Conservation (phyloP, 2,329 filamentous ascomycete genomes). For the Colletotrichum ledebouriae region DNA sequence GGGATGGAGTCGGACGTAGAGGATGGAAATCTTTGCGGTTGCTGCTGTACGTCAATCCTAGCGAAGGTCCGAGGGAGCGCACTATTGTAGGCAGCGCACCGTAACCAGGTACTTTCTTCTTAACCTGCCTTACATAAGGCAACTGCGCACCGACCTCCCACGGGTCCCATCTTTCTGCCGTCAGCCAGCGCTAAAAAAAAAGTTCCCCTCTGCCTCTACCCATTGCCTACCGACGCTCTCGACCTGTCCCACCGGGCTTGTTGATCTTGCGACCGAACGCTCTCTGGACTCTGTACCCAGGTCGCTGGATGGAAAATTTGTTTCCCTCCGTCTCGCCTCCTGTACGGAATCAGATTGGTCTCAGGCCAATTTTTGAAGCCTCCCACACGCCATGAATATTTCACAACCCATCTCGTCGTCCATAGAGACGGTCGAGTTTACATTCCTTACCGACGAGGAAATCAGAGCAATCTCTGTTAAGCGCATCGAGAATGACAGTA, state of each 20-base stretch:
- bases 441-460: constrained; percentile 84
- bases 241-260: constrained; percentile 9
- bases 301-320: constrained; percentile 38
- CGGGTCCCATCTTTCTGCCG: constrained; percentile 55
- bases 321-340: constrained; percentile 23
- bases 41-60: too few species aligned
- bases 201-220: constrained; percentile 31
- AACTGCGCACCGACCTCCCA: background rate
- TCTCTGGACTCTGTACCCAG: background rate
- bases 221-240: background rate
- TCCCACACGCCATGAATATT: constrained; percentile 70
- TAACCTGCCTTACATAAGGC: too few species aligned
- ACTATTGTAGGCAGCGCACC: too few species aligned
- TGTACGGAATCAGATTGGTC: constrained; percentile 29
- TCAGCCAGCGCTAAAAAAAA: constrained; percentile 61
- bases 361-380: constrained; percentile 29
- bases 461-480: constrained; percentile 93
- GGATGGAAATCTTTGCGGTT: too few species aligned
- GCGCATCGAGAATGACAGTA: constrained; percentile 90
- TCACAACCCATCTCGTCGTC: constrained; percentile 86
- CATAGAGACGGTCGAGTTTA: constrained; percentile 91
- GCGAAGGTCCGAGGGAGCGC: too few species aligned
- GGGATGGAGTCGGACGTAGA: too few species aligned
- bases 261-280: constrained; percentile 32
- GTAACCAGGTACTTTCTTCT: too few species aligned